phyloP scores from a whole-genome alignment of 2,329 filamentous ascomycete genomes.

The Fusarium brachygibbosum region DNA sequence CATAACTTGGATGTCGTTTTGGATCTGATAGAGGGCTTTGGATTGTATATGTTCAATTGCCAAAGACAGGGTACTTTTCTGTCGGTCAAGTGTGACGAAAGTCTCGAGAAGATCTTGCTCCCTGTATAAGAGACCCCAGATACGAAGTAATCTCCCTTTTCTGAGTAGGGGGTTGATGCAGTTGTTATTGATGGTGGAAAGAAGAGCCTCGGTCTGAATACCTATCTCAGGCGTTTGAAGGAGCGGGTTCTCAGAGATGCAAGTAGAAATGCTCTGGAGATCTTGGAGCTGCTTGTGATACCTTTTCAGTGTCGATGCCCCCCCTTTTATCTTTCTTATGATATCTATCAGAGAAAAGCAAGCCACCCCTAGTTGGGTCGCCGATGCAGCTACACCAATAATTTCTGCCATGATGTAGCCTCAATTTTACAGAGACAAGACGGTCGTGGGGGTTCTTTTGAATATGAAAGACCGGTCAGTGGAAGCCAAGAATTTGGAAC shows the following conservation, averaged over 20 bases:
- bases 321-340: slow-evolving; percentile 46
- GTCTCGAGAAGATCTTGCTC: slow-evolving; percentile 38
- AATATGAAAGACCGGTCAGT: slow-evolving; percentile 27
- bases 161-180: neutral
- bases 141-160: neutral
- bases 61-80: slow-evolving; percentile 33
- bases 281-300: slow-evolving; percentile 45
- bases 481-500: neutral
- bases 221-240: slow-evolving; percentile 43
- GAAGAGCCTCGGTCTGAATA: slow-evolving; percentile 22
- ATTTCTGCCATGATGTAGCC: slow-evolving; percentile 45
- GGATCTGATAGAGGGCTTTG: slow-evolving; percentile 56
- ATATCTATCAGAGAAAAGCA: slow-evolving; percentile 39
- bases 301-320: slow-evolving; percentile 17
- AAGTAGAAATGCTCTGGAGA: slow-evolving; percentile 32
- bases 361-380: slow-evolving; percentile 27
- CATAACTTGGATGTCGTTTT: slow-evolving; percentile 13
- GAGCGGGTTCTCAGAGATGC: slow-evolving; percentile 41
- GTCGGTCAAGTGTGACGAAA: slow-evolving; percentile 33
- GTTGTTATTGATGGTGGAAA: slow-evolving; percentile 30
- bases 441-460: neutral
- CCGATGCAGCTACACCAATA: slow-evolving; percentile 41
- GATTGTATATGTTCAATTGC: slow-evolving; percentile 48
- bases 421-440: slow-evolving; percentile 3
- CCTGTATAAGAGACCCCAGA: neutral